Percentiles rank a stretch among this genome's conserved stretches.
Conservation (phyloP, 345 rosid genomes). For the Boechera stricta region DNA sequence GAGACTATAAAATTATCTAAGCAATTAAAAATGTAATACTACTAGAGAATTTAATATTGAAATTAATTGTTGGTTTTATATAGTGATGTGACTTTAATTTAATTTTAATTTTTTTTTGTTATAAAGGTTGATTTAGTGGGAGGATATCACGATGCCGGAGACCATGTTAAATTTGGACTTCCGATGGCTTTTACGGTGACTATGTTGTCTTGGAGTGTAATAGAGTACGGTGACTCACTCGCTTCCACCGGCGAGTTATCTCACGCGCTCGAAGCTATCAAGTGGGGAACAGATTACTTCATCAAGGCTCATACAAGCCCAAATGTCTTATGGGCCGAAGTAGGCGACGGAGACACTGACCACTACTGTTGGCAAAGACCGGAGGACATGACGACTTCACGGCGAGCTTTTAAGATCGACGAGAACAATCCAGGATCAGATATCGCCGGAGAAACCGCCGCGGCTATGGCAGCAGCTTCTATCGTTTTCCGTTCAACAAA, state of each 20-base stretch:
- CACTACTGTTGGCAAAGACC: constrained; percentile 99
- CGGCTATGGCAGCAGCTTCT: constrained; percentile 96
- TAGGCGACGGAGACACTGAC: constrained; percentile 93
- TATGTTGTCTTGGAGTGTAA: constrained; percentile 88
- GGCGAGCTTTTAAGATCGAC: constrained; percentile 84
- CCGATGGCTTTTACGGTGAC: constrained; percentile 98
- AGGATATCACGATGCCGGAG: constrained; percentile 96
- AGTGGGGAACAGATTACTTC: constrained; percentile 97
- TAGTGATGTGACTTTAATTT: background rate
- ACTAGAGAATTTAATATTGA: background rate
- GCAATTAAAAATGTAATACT: background rate
- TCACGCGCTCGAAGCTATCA: constrained; percentile 85
- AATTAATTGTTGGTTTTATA: background rate
- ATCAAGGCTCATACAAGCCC: constrained; percentile 89
- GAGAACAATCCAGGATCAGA: constrained; percentile 92
- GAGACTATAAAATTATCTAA: background rate
- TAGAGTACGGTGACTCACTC: constrained; percentile 70
- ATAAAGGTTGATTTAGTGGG: constrained; percentile 92
- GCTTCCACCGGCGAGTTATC: constrained; percentile 67
- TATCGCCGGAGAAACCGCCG: constrained; percentile 89
- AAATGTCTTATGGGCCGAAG: constrained; percentile 89
- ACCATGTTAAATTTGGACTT: constrained; percentile 91
- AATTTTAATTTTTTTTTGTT: background rate
- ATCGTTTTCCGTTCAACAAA: constrained; percentile 73
- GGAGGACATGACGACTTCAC: constrained; percentile 97